Base-by-base conservation (phyloP, 2,329 filamentous ascomycete species). In the Scolecobasidium constrictum region DNA sequence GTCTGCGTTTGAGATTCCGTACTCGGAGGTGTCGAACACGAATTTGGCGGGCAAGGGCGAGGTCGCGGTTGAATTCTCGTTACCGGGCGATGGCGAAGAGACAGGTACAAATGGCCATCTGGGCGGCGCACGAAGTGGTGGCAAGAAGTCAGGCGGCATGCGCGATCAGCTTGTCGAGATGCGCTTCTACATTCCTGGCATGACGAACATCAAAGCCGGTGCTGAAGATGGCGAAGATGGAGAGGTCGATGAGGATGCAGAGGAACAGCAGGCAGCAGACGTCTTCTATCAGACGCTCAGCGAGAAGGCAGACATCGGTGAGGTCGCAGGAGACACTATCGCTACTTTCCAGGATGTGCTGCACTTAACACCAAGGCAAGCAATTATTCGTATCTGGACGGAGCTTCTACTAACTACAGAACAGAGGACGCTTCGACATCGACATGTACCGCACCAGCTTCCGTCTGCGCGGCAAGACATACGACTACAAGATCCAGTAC, bases 401-500 rank as follows among this genome's bases (percentile, higher is more conserved):
- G n/a, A 6, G n/a, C 17, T 9, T 16, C 17, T 45, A 35, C 56
- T 64, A 49, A 62, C 46, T 15, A 37, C 39, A 33, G 40, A 48
- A 47, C 64, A 88, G 92, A 83, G 93, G 92, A 62, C 90, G 92
- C 52, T 98, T 98, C 73, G 92, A 96, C 62, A 94, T 98, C 67
- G 92, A 98, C 63, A 94, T 98, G 83, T 98, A 98, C 74, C 92
- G 96, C 64, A 82, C 79, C 13, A 96, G 92, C 2, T 96, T 98
- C 75, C 83, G 92, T 49, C 75, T 98, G 48, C 90, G 92, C 51
- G 92, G 92, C 56, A 98, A 98, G 69, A 98, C 92, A 18, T 98
- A 98, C 71, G 93, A 98, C 69, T 98, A 98, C 78, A 98, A 98
- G 75, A 96, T 98, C 51, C 87, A 95, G 62, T 98, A 95, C 65